Evolutionary conservation across 768 basidiomycete species (phyloP).

Genomic region (Lactifluus piperatus): DNA sequence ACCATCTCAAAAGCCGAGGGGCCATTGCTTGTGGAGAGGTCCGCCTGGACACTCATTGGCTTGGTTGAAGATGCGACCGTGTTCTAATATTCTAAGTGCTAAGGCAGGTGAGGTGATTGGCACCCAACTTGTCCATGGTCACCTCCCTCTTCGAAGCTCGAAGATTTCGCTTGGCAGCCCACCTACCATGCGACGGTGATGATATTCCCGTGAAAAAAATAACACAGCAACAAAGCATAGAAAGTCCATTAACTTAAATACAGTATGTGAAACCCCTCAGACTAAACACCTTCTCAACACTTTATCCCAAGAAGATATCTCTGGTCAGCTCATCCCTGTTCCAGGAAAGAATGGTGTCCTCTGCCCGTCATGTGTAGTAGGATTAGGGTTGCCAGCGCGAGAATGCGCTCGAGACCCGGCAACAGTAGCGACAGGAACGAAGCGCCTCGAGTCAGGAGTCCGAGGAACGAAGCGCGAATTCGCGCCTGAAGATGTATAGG

Average conservation of each 20-base stretch:
- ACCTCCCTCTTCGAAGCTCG: not conserved
- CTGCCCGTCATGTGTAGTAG: slow-evolving; percentile 28
- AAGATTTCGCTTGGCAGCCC: not conserved
- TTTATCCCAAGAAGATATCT: not conserved
- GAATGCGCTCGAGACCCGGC: slow-evolving; percentile 13
- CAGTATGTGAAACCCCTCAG: not conserved
- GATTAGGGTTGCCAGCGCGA: slow-evolving; percentile 15
- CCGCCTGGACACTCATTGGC: not conserved
- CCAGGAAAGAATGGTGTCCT: slow-evolving; percentile 46
- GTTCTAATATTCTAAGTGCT: not conserved
- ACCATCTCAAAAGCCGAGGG: too few relatives aligned
- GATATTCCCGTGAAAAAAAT: not conserved
- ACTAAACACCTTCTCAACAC: not conserved
- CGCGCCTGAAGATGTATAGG: not conserved
- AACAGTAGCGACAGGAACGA: slow-evolving; percentile 10
- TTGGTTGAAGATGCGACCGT: too few relatives aligned
- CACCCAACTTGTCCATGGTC: not conserved
- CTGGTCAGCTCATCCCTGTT: slow-evolving; percentile 19
- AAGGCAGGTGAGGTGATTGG: not conserved
- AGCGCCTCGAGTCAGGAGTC: slow-evolving; percentile 17
- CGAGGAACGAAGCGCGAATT: slow-evolving; percentile 17
- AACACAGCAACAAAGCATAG: not conserved
- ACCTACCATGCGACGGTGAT: not conserved
- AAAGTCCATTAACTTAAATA: not conserved
- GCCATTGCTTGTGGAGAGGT: not conserved